Evolutionary conservation across 495 filamentous ascomycete species (phyloP), one percentile per base, ranked within the genome.

Genomic region (Neurospora pannonica): DNA sequence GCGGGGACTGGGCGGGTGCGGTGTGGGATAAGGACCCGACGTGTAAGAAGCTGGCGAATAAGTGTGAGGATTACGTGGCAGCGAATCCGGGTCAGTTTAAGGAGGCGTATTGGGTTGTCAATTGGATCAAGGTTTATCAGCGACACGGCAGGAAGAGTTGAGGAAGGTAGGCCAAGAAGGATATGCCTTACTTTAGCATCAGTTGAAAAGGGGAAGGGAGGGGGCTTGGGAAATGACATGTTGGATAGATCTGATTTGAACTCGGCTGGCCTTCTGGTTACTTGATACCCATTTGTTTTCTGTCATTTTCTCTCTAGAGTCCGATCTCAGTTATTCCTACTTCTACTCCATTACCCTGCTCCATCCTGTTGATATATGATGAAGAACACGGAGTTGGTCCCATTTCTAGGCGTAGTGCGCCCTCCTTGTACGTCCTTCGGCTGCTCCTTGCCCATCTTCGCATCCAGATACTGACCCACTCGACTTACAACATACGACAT

Each of bases 1-100:
- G 95, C 81, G 95, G 95, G 43, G 90, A 93, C 75, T 97, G 93
- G 93, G 94, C 94, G 21, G 95, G 93, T 40, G 84, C 87, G 69
- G 88, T 89, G 36, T 91, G 87, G 84, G 71, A 39, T 15, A 17
- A 37, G 13, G 82, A 85, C 73, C 34, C 74, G 13, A 78, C 79
- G 54, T 89, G 87, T 77, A 73, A 76, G 31, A 72, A 79, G 67
- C 81, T 82, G 74, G 87, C 85, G 5, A 38, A 81, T 10, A 89
- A 86, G 42, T 94, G 92, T 78, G 79, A 87, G 72, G 87, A 86
- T 17, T 93, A 87, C 76, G 92, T 95, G n/a, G 86, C 84, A n/a
- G 76, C 83, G 69, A 91, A 92, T 0, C 60, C 82, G 7, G 24
- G 24, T 5, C 43, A 48, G 9, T 94, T 91, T 77, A 76, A 81